Evolutionary conservation across 1,139 yeast species (phyloP), one percentile per base, ranked within the genome.

Genomic region (Meyerozyma smithsonii): DNA sequence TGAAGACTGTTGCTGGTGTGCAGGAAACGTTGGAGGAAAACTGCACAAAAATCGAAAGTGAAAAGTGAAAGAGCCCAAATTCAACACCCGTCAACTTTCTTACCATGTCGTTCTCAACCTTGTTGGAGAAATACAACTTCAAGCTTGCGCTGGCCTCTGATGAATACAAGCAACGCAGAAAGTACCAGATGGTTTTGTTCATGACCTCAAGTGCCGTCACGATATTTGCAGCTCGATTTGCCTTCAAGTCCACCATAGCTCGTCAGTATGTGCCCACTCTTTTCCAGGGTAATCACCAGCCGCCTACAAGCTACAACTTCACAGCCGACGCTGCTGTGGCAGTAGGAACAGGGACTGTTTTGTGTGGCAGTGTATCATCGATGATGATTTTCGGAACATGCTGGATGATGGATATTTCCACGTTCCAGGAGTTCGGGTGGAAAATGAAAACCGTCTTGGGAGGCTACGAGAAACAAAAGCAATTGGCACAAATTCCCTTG

Each of bases 301-400:
- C 95, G 1, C 96, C 96, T 2, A 51, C 66, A 3, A 74, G 82
- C 36, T 85, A 84, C 56, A 84, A 84, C 38, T 80, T 84, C 58
- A 80, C 87, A 44, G 75, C 79, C 38, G 97, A 90, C 59, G 97
- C 96, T 1, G 79, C 88, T 21, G 81, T 81, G 28, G 97, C 97
- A 0, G 89, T 90, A 4, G 80, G 85, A 0, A 81, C 87, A 32
- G 95, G 96, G 0, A 77, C 95, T 0, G 62, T 85, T 36, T 64
- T 89, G 21, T 86, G 96, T 7, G 74, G 81, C 0, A 75, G 88
- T 2, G 77, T 88, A 0, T 76, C 85, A 51, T 76, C 87, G 4
- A 84, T 87, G 85, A 62, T 78, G 8, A 67, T 81, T 2, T 77
- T 87, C 33, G 95, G 96, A 2, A 70, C 79, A 1, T 82, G 88